Percentiles rank a stretch among this genome's conserved stretches.
phyloP scores from a whole-genome alignment of 192 early-diverging fungal genomes.

The Entomortierella parvispora region DNA sequence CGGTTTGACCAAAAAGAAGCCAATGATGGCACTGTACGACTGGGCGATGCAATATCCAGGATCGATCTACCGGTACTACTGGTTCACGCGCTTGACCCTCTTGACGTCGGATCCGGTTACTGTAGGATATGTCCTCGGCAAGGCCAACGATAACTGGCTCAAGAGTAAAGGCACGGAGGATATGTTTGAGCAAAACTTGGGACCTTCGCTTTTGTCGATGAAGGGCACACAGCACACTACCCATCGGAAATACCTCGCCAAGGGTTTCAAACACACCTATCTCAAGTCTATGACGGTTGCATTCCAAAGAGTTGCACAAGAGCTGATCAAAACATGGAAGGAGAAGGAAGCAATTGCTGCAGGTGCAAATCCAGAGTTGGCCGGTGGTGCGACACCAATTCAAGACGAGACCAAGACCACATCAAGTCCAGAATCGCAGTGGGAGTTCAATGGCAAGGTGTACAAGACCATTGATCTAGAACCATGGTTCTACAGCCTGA shows the following conservation, averaged over 20 bases:
- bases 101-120: constrained; percentile 46
- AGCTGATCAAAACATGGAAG: constrained; percentile 26
- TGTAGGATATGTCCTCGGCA: constrained; percentile 43
- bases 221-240: constrained; percentile 21
- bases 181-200: constrained; percentile 41
- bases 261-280: constrained; percentile 36
- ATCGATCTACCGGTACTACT: constrained; percentile 43
- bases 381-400: too few relatives aligned
- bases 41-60: constrained; percentile 50
- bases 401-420: too few relatives aligned
- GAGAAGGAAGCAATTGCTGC: not conserved
- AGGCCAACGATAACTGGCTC: constrained; percentile 49
- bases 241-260: constrained; percentile 31
- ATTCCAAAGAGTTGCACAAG: constrained; percentile 25
- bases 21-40: constrained; percentile 45
- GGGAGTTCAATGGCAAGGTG: constrained; percentile 15
- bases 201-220: constrained; percentile 36
- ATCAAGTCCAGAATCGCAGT: not conserved
- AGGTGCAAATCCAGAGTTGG: too few relatives aligned
- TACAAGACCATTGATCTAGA: constrained; percentile 37
- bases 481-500: constrained; percentile 36
- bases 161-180: constrained; percentile 43
- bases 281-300: constrained; percentile 37
- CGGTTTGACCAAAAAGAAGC: constrained; percentile 48
- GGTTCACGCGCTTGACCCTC: constrained; percentile 42